A percentile compares a stretch with the other conserved stretches of the same genome.
Evolutionary conservation across 1,284 basidiomycete genomes (phyloP).

Genomic region (Termitomyces sp.): DNA sequence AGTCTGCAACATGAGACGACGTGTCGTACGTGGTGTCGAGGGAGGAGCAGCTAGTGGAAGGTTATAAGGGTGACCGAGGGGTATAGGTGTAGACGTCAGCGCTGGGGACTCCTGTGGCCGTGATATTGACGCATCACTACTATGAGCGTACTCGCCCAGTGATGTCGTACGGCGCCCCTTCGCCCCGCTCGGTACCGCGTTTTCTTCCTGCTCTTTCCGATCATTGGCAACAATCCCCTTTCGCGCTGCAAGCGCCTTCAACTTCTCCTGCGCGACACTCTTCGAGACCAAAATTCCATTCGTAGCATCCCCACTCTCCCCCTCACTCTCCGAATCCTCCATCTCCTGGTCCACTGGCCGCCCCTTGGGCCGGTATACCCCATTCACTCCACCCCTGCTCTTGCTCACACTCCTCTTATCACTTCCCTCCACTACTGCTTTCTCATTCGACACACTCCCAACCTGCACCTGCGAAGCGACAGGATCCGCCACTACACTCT

Average conservation of each 20-base stretch:
- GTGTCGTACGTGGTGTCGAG: constrained; percentile 80
- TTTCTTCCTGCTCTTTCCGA: constrained; percentile 14
- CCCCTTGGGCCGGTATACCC: constrained; percentile 54
- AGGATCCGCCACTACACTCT: constrained; percentile 63
- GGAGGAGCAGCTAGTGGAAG: constrained; percentile 64
- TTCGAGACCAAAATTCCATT: constrained; percentile 54
- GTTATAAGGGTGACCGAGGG: constrained; percentile 68
- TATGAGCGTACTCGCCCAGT: constrained; percentile 5
- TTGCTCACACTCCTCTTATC: constrained; percentile 16
- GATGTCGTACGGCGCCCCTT: constrained; percentile 12
- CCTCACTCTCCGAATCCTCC: constrained; percentile 62
- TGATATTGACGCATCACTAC: not conserved
- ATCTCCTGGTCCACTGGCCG: constrained; percentile 63
- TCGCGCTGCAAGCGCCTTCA: constrained; percentile 47
- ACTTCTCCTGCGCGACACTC: constrained; percentile 58
- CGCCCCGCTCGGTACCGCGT: constrained; percentile 20
- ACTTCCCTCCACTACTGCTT: not conserved
- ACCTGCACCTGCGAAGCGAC: constrained; percentile 54
- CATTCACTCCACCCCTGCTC: constrained; percentile 27
- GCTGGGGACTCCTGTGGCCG: constrained; percentile 15
- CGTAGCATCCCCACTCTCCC: constrained; percentile 38
- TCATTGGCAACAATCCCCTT: constrained; percentile 23
- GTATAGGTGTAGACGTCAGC: constrained; percentile 40
- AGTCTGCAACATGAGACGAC: constrained; percentile 77
- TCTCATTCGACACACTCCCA: constrained; percentile 24